Evolutionary conservation across 352 stramenopile species (phyloP), one percentile per base, ranked within the genome.

Genomic region (Phytophthora litchii): DNA sequence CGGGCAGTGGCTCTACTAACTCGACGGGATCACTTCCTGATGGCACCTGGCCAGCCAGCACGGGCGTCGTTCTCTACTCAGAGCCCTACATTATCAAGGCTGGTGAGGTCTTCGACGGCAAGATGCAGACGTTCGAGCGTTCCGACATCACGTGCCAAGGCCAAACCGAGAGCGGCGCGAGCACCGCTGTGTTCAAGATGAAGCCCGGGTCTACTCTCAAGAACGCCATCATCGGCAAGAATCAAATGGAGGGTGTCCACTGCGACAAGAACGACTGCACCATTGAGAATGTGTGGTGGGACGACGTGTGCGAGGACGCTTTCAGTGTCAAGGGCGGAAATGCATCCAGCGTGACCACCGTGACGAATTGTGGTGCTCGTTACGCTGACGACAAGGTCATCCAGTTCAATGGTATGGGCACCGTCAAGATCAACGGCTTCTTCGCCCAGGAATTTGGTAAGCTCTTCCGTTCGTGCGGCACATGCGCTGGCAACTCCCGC

Each of bases 71-170:
- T 13, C 50, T 45, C 29, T 67, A 55, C 54, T 38, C 41, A 6
- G 63, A 59, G 20, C 49, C 72, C 2, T 57, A 67, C 25, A 60
- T 68, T 32, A 60, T 79, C 23, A 60, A 70, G n/a, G 70, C 70
- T 12, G 29, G 29, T 34, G 29, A 34, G 29, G 72, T 58, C 27
- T 58, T 58, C 16, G 50, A 58, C 50, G 50, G 50, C 11, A 58
- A 58, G 25, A 79, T 78, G 64, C 65, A 84, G 61, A 87, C 70
- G 2, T 87, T 80, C 67, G 69, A 87, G 12, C 74, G 67, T 8
- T 76, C 67, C 11, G 57, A 78, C 31, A 65, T 78, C 32, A 56
- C 44, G 43, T 83, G 74, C 47, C 37, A 71, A 6, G 70, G 64
- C 3, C 61, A 76, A 17, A 64, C 37, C 21, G 67, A 76, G 12